Evolutionary conservation across 108 stramenopile species (phyloP).

Genomic region (Schizochytrium sp.): DNA sequence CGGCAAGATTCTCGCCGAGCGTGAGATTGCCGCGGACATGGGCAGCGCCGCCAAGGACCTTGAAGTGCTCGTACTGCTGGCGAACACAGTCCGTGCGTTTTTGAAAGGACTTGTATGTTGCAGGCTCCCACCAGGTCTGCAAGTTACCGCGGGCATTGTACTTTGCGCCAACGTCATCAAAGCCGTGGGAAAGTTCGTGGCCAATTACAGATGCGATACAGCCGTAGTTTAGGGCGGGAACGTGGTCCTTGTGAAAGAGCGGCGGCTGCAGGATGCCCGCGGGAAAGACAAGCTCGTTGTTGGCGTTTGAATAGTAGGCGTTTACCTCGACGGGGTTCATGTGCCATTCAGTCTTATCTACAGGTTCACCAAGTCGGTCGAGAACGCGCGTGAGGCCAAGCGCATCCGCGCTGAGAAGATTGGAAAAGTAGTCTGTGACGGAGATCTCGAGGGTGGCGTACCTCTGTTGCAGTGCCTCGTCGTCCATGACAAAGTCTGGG

Average conservation of each 20-base stretch:
- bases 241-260: not conserved
- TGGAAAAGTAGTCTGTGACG: not conserved
- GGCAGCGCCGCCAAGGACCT: not conserved
- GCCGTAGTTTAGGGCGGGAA: not conserved
- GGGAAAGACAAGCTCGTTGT: slow-evolving; percentile 3
- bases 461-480: not conserved
- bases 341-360: not conserved
- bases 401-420: not conserved
- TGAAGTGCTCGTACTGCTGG: not conserved
- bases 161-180: not conserved
- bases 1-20: slow-evolving; percentile 17
- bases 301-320: not conserved
- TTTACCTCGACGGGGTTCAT: not conserved
- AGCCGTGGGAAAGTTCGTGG: slow-evolving; percentile 1
- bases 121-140: not conserved
- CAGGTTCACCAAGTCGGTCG: not conserved
- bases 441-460: not conserved
- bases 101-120: not conserved
- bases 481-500: slow-evolving; percentile 11
- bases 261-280: not conserved
- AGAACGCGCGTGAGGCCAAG: not conserved
- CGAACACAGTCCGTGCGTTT: not conserved
- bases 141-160: not conserved
- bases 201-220: not conserved
- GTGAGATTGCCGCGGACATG: not conserved